Evolutionary conservation across 768 basidiomycete species (phyloP).

Genomic region (Boletus insuetus): DNA sequence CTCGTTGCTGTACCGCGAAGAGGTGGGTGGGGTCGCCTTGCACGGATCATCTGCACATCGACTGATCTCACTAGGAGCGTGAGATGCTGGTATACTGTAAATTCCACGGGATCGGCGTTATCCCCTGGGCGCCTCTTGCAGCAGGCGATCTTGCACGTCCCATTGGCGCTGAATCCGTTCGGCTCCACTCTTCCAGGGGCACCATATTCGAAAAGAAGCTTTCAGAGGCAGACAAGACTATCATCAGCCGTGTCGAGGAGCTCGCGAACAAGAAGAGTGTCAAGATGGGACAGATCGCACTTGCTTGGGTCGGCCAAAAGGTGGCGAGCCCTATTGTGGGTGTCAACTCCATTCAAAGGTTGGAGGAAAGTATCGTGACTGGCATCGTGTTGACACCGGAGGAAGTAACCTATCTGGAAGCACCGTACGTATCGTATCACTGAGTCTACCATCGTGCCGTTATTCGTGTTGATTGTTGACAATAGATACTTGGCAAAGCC

Average conservation of each 20-base stretch:
- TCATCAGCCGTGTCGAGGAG: conserved; percentile 41
- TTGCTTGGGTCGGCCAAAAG: conserved; percentile 42
- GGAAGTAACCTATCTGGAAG: conserved; percentile 30
- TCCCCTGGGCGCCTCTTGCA: conserved; percentile 49
- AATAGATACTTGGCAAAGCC: conserved; percentile 16
- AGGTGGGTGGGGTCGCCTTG: conserved; percentile 14
- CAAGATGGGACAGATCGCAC: conserved; percentile 45
- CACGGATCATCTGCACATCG: background rate
- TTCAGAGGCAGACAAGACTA: conserved; percentile 31
- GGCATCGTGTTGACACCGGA: conserved; percentile 25
- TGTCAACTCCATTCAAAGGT: conserved; percentile 30
- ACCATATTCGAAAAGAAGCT: conserved; percentile 23
- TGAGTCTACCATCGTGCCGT: background rate
- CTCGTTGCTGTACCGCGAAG: conserved; percentile 53
- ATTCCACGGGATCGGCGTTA: conserved; percentile 49
- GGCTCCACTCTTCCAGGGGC: conserved; percentile 16
- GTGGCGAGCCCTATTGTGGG: conserved; percentile 46
- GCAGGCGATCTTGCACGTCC: conserved; percentile 41
- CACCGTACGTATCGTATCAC: conserved; percentile 19
- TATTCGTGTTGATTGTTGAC: conserved; percentile 1
- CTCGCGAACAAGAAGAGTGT: conserved; percentile 38
- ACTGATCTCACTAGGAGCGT: conserved; percentile 33
- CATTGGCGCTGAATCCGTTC: conserved; percentile 22
- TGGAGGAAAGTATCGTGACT: conserved; percentile 30
- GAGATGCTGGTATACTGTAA: conserved; percentile 47